Conservation (phyloP, 768 basidiomycete species). For the Kwoniella sp. region DNA sequence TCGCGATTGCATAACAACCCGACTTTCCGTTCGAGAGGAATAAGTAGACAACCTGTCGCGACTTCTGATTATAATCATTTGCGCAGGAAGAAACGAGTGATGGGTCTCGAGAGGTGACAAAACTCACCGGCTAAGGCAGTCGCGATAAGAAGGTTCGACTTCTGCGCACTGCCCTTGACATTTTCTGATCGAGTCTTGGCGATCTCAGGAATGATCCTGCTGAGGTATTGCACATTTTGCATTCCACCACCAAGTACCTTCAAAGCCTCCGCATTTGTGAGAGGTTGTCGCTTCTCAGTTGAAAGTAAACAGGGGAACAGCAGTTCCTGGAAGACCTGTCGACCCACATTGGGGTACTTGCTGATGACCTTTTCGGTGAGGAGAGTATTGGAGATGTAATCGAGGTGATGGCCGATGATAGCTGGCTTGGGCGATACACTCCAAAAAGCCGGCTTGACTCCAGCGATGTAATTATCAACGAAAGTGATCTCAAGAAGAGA, state of each 20-base stretch:
- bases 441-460: slow-evolving; percentile 33
- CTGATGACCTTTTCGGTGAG: slow-evolving; percentile 22
- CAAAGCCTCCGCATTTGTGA: neutral
- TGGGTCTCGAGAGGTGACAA: neutral
- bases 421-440: slow-evolving; percentile 14
- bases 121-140: slow-evolving; percentile 16
- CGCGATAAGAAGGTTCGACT: slow-evolving; percentile 19
- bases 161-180: neutral
- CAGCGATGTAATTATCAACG: slow-evolving; percentile 34
- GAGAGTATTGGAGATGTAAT: slow-evolving; percentile 62
- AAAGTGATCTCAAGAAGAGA: slow-evolving; percentile 58
- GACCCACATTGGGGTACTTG: slow-evolving; percentile 55
- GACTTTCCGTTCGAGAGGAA: neutral
- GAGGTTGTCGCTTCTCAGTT: slow-evolving; percentile 11
- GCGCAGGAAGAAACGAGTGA: neutral
- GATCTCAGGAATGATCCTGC: slow-evolving; percentile 16
- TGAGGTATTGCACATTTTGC: slow-evolving; percentile 7
- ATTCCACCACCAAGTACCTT: slow-evolving; percentile 56
- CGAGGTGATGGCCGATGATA: slow-evolving; percentile 60
- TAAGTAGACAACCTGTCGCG: slow-evolving; percentile 6
- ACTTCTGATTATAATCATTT: slow-evolving; percentile 22
- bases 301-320: slow-evolving; percentile 65
- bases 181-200: slow-evolving; percentile 7
- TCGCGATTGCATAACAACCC: neutral
- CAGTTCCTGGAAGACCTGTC: slow-evolving; percentile 59